phyloP scores from a whole-genome alignment of 129 eudicot genomes.

The Lactuca saligna region DNA sequence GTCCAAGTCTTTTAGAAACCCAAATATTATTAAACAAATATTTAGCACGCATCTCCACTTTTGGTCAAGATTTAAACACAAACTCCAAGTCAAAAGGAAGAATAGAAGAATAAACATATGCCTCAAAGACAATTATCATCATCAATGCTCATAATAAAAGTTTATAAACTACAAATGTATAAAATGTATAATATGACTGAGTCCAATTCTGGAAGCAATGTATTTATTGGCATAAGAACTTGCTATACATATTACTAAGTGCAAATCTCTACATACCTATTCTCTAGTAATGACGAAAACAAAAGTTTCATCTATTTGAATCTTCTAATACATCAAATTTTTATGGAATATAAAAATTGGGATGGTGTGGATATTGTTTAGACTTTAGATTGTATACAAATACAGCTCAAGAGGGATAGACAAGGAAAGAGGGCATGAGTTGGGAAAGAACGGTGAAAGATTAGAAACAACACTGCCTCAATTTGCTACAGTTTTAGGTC shows the following conservation, averaged over 20 bases:
- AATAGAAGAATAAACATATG: neutral
- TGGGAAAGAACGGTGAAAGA: conserved; percentile 29
- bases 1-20: neutral
- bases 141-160: too few species aligned
- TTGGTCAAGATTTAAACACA: neutral
- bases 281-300: neutral
- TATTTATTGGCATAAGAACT: neutral
- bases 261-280: neutral
- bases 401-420: conserved; percentile 92
- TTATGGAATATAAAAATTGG: too few species aligned
- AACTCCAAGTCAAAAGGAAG: neutral
- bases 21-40: neutral
- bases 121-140: neutral
- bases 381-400: neutral
- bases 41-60: neutral
- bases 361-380: neutral
- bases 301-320: neutral
- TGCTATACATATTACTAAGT: neutral
- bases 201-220: neutral
- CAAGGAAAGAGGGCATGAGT: conserved; percentile 63
- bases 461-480: neutral
- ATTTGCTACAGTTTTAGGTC: conserved; percentile 8
- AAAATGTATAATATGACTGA: too few species aligned
- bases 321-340: too few species aligned
- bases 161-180: too few species aligned